These are phyloP conservation scores for Gossypium gossypioides DNA, from an alignment of 441 rosid genomes.

Conservation along the genomic window DNA sequence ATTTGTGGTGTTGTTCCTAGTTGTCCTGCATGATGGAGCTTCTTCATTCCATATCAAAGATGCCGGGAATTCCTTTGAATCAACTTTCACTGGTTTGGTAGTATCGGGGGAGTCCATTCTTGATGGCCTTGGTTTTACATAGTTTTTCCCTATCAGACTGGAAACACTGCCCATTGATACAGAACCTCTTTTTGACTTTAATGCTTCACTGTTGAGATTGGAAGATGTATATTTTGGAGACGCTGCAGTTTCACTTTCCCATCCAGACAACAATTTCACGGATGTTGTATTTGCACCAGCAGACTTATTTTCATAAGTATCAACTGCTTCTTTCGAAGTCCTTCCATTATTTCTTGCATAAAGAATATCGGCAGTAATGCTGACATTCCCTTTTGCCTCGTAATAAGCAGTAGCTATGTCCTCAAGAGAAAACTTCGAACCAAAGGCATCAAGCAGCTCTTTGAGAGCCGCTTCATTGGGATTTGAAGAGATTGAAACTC, in stretches of 20 bases:
- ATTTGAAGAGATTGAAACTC: neutral
- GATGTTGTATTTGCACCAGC: conserved; percentile 11
- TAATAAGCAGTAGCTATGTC: conserved; percentile 38
- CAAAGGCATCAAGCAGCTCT: conserved; percentile 36
- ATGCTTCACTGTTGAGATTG: conserved; percentile 15
- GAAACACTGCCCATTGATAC: conserved; percentile 42
- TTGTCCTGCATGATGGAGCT: conserved; percentile 13
- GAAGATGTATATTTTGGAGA: conserved; percentile 12
- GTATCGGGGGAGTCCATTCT: conserved; percentile 25
- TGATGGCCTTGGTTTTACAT: conserved; percentile 25
- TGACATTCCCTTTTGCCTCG: conserved; percentile 26
- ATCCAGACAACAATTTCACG: conserved; percentile 11
- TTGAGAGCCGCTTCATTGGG: neutral
- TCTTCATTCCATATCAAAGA: conserved; percentile 31
- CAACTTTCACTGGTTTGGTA: conserved; percentile 40
- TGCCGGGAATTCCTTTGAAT: conserved; percentile 33
- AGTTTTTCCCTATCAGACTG: conserved; percentile 38
- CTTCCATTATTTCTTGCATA: conserved; percentile 23
- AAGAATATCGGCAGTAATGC: conserved; percentile 39
- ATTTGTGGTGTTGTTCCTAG: conserved; percentile 10
- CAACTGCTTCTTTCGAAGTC: neutral
- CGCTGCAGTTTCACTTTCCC: neutral
- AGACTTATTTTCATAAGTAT: conserved; percentile 18
- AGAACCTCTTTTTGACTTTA: conserved; percentile 26
- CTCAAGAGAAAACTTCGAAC: conserved; percentile 37